These are phyloP conservation scores for Mucor irregularis DNA, from an alignment of 371 early-diverging fungal species.

Conservation along the genomic window DNA sequence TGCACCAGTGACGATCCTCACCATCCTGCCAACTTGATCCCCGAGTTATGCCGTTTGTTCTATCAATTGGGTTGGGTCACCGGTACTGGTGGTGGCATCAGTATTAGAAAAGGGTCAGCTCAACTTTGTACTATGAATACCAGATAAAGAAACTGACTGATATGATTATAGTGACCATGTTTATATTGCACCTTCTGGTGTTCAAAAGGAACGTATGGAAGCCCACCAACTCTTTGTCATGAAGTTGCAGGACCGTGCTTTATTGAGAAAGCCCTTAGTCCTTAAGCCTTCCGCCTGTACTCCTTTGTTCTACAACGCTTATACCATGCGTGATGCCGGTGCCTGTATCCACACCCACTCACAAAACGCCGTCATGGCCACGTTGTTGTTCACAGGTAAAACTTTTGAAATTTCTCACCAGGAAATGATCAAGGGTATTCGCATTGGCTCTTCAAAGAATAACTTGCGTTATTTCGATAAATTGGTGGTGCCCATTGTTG, in stretches of 20 bases:
- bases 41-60: constrained; percentile 89
- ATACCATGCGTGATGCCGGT: constrained; percentile 85
- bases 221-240: constrained; percentile 88
- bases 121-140: neutral
- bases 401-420: constrained; percentile 90
- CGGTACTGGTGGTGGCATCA: constrained; percentile 95
- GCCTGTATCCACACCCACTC: constrained; percentile 98
- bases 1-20: constrained; percentile 64
- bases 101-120: constrained; percentile 80
- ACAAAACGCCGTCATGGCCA: constrained; percentile 93
- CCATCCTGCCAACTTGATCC: constrained; percentile 90
- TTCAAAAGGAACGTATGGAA: constrained; percentile 93
- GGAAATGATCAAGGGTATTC: constrained; percentile 99
- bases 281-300: constrained; percentile 89
- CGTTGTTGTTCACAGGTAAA: constrained; percentile 72
- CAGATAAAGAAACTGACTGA: too few species aligned
- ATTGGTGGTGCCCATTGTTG: constrained; percentile 93
- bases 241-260: constrained; percentile 54
- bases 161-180: constrained; percentile 58
- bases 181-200: constrained; percentile 93
- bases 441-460: constrained; percentile 68
- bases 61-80: constrained; percentile 95
- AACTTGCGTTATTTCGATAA: constrained; percentile 78
- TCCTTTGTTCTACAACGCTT: constrained; percentile 93
- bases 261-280: constrained; percentile 72